Percentiles rank a stretch among this genome's conserved stretches.
Conservation (phyloP, 148 eudicot genomes). For the Rhododendron mucronatum region DNA sequence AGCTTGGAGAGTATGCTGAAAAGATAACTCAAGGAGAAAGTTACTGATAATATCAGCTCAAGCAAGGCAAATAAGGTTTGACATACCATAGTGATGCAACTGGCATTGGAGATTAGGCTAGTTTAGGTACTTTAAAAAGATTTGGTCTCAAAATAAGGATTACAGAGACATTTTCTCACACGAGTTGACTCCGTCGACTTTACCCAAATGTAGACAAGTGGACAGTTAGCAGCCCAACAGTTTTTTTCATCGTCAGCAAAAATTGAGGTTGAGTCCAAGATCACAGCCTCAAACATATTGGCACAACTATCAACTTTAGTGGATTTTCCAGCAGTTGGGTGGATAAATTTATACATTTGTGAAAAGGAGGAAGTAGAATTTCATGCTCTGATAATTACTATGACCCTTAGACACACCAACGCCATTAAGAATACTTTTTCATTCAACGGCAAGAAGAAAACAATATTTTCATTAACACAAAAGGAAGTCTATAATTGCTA, state of each 20-base stretch:
- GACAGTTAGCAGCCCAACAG: background rate
- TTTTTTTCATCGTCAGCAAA: background rate
- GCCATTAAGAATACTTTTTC: background rate
- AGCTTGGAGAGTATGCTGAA: background rate
- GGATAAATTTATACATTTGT: background rate
- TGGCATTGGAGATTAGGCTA: background rate
- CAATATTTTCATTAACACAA: background rate
- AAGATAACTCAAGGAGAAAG: background rate
- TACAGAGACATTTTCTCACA: background rate
- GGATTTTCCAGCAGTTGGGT: background rate
- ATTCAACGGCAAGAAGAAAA: background rate
- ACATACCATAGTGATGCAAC: background rate
- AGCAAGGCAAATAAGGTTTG: background rate
- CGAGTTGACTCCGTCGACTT: background rate
- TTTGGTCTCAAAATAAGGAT: background rate
- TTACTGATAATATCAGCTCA: background rate
- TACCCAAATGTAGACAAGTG: background rate
- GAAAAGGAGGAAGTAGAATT: background rate
- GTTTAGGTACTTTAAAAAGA: background rate
- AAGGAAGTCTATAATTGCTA: background rate
- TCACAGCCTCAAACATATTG: background rate
- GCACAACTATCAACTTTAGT: background rate
- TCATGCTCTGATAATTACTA: background rate
- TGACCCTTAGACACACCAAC: background rate
- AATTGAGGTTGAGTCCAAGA: background rate